phyloP scores from a whole-genome alignment of 2,329 filamentous ascomycete genomes.

The Aspergillus persii region DNA sequence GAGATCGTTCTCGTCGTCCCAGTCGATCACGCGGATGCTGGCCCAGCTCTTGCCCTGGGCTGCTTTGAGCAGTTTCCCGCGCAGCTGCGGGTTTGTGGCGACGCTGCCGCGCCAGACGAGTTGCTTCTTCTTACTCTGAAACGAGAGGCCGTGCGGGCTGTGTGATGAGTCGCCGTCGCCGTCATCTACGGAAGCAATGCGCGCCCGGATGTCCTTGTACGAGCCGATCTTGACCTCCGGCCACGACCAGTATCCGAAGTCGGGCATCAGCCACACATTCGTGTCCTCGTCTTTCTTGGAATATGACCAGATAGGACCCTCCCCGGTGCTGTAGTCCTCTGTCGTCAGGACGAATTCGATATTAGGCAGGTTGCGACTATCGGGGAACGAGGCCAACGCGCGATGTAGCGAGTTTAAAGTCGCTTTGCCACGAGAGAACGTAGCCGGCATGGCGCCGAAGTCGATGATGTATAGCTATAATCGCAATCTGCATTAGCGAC shows the following conservation, averaged over 20 bases:
- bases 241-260: conserved; percentile 56
- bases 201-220: conserved; percentile 43
- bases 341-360: conserved; percentile 51
- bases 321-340: conserved; percentile 43
- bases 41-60: conserved; percentile 46
- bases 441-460: conserved; percentile 32
- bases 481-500: too few species aligned
- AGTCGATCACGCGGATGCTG: conserved; percentile 44
- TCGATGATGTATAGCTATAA: conserved; percentile 38
- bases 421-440: conserved; percentile 39
- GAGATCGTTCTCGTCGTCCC: conserved; percentile 40
- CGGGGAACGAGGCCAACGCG: conserved; percentile 43
- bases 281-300: conserved; percentile 39
- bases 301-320: conserved; percentile 44
- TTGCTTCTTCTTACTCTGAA: conserved; percentile 44
- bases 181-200: conserved; percentile 39
- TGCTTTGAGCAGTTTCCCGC: conserved; percentile 39
- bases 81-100: conserved; percentile 37
- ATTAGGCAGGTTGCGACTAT: conserved; percentile 42
- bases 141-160: conserved; percentile 23
- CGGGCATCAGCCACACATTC: conserved; percentile 51
- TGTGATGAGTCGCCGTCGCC: conserved; percentile 18
- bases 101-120: conserved; percentile 51
- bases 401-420: conserved; percentile 50
- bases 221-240: conserved; percentile 48